phyloP scores from a whole-genome alignment of 2,329 filamentous ascomycete species.

The Aspergillus tubingensis region DNA sequence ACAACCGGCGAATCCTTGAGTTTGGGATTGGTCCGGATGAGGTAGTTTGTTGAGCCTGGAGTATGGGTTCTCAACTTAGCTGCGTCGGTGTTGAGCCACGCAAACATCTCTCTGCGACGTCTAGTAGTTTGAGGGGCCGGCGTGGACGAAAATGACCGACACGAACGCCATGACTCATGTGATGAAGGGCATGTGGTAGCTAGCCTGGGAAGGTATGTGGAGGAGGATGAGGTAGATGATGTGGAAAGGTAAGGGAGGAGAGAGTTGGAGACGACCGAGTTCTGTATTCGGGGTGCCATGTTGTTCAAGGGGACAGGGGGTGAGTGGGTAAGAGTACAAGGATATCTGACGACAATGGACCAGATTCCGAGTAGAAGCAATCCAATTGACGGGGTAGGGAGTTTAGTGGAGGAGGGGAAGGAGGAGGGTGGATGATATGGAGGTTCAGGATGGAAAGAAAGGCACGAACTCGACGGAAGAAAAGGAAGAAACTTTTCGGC shows the following conservation, averaged over 20 bases:
- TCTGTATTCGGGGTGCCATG: conserved; percentile 46
- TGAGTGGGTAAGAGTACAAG: background rate
- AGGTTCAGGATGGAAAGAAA: conserved; percentile 3
- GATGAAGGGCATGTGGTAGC: conserved; percentile 10
- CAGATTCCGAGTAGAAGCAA: background rate
- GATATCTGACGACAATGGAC: background rate
- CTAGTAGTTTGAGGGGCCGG: conserved; percentile 48
- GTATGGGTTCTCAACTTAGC: conserved; percentile 33
- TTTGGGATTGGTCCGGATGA: conserved; percentile 15
- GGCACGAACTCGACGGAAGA: conserved; percentile 11
- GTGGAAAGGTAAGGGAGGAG: conserved; percentile 37
- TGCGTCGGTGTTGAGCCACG: conserved; percentile 55
- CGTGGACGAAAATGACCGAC: conserved; percentile 38
- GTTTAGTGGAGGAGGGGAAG: conserved; percentile 3
- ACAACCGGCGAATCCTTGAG: conserved; percentile 13
- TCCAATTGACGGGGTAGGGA: conserved; percentile 22
- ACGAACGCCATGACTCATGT: conserved; percentile 23
- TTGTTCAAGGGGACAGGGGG: background rate
- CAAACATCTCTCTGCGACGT: conserved; percentile 58
- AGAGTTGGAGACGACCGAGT: conserved; percentile 36
- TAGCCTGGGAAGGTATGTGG: conserved; percentile 8
- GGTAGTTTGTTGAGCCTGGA: conserved; percentile 37
- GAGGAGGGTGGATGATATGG: conserved; percentile 12
- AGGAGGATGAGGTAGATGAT: conserved; percentile 27
- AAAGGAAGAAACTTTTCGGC: conserved; percentile 36